phyloP scores from a whole-genome alignment of 257 asterid genomes.

The Nyctanthes arbortristis region DNA sequence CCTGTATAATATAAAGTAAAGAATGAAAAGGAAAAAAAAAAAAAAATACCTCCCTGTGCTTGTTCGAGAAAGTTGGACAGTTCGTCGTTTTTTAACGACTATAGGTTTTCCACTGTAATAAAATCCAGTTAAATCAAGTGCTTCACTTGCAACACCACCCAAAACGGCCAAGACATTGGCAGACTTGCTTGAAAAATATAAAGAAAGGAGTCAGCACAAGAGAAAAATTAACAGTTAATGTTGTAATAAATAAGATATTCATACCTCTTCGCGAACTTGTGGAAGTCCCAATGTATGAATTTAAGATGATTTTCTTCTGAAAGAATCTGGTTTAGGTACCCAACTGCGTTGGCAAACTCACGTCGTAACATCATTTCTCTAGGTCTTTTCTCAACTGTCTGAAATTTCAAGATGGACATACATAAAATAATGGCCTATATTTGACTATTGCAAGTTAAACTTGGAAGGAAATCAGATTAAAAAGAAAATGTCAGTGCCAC shows the following conservation, averaged over 20 bases:
- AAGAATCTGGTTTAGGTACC: constrained; percentile 92
- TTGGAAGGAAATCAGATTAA: not conserved
- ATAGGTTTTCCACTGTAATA: constrained; percentile 83
- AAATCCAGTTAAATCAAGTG: constrained; percentile 92
- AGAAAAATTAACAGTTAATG: constrained; percentile 14
- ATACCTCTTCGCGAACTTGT: constrained; percentile 97
- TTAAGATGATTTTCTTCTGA: constrained; percentile 76
- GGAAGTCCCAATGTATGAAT: constrained; percentile 98
- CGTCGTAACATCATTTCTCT: constrained; percentile 99
- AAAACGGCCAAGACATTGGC: constrained; percentile 98
- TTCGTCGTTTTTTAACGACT: constrained; percentile 59
- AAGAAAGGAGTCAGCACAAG: constrained; percentile 33
- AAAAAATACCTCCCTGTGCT: constrained; percentile 72
- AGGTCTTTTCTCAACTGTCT: constrained; percentile 98
- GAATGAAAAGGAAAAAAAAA: not conserved
- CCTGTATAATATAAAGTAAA: not conserved
- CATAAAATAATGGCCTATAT: not conserved
- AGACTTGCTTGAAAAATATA: constrained; percentile 73
- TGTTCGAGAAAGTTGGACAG: constrained; percentile 68
- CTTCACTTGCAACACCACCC: constrained; percentile 97
- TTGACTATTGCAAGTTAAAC: not conserved
- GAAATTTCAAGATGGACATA: constrained; percentile 26
- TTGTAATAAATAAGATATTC: constrained; percentile 18
- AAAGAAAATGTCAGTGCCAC: not conserved
- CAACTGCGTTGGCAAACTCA: constrained; percentile 93